A percentile compares a stretch with the other conserved stretches of the same genome.
Conservation (phyloP, 1,139 yeast species). For the Scheffersomyces insectosa region DNA sequence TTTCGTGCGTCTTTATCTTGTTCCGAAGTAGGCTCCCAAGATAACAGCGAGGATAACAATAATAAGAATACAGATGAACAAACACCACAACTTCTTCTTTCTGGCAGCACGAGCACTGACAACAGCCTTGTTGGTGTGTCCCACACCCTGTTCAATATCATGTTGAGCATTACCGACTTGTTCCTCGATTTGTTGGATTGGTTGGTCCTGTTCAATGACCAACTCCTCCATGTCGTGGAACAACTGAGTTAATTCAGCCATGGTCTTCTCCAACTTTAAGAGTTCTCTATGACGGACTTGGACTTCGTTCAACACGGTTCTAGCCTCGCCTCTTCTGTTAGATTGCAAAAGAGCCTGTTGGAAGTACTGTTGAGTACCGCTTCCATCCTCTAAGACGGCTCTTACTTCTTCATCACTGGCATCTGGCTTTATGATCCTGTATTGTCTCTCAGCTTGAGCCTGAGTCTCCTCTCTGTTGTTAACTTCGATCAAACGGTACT, state of each 20-base stretch:
- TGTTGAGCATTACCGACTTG: conserved; percentile 82
- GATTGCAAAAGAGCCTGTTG: conserved; percentile 91
- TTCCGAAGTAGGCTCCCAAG: conserved; percentile 50
- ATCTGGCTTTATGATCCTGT: conserved; percentile 88
- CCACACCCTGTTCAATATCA: conserved; percentile 92
- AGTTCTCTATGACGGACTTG: conserved; percentile 96
- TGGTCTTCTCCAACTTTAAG: conserved; percentile 90
- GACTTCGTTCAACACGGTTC: conserved; percentile 92
- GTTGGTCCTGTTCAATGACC: conserved; percentile 93
- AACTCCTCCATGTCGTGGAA: conserved; percentile 96
- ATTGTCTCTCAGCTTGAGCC: conserved; percentile 90
- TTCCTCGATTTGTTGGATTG: conserved; percentile 79
- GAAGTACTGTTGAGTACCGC: conserved; percentile 83
- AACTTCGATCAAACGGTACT: conserved; percentile 83
- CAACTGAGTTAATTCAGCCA: conserved; percentile 93
- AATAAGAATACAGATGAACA: conserved; percentile 61
- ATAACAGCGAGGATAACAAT: conserved; percentile 69
- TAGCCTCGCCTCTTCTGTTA: conserved; percentile 95
- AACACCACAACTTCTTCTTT: conserved; percentile 89
- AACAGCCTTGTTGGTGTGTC: conserved; percentile 90
- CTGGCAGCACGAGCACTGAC: conserved; percentile 87
- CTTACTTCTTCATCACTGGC: conserved; percentile 84
- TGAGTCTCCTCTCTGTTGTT: conserved; percentile 82
- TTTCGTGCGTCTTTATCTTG: conserved; percentile 12
- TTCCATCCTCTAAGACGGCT: conserved; percentile 73